These are phyloP conservation scores for Ustilago lituana DNA, from an alignment of 1,284 basidiomycete genomes.

Conservation along the genomic window DNA sequence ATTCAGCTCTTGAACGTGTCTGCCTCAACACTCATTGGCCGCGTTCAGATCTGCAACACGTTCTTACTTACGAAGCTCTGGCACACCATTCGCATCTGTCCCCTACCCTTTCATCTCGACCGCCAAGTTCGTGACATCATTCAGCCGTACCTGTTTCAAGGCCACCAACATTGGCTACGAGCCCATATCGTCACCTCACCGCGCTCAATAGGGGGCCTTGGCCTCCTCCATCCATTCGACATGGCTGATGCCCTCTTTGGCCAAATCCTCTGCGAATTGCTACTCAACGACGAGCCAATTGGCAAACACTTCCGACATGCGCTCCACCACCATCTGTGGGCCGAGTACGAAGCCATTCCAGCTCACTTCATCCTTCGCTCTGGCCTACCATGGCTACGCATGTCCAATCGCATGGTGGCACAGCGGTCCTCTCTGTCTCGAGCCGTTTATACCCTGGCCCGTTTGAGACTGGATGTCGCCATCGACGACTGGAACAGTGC, in stretches of 20 bases:
- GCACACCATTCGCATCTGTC: conserved; percentile 11
- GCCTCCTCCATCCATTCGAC: background rate
- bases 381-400: background rate
- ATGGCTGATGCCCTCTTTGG: conserved; percentile 8
- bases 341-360: conserved; percentile 4
- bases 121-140: background rate
- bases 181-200: conserved; percentile 5
- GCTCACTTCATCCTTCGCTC: conserved; percentile 5
- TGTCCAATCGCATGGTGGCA: conserved; percentile 5
- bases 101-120: background rate
- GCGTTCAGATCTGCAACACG: conserved; percentile 8
- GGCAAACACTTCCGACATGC: no score
- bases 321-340: no score
- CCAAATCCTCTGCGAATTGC: conserved; percentile 2
- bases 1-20: conserved; percentile 1
- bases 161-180: background rate
- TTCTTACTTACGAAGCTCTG: conserved; percentile 10
- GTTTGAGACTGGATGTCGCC: no score
- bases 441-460: conserved; percentile 1
- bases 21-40: background rate
- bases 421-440: conserved; percentile 2
- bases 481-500: no score
- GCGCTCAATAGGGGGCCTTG: conserved; percentile 1
- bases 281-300: background rate
- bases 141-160: no score